Evolutionary conservation across 2,329 filamentous ascomycete genomes (phyloP).

Genomic region (Fusarium armeniacum): DNA sequence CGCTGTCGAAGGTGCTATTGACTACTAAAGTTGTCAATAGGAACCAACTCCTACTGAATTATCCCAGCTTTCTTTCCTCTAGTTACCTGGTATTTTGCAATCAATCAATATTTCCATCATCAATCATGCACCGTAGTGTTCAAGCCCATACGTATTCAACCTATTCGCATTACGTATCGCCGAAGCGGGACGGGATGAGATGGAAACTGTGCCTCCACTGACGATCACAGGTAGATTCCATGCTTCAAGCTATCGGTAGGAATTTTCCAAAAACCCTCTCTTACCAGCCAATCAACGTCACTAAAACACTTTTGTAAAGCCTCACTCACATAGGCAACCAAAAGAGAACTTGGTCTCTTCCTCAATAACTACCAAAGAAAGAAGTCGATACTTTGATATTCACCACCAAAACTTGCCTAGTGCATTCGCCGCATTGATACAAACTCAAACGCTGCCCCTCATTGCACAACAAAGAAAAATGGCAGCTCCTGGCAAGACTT

Average conservation of each 20-base stretch:
- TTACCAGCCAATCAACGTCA: constrained; percentile 29
- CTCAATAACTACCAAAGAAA: constrained; percentile 10
- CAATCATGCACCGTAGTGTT: not conserved
- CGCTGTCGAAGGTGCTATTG: constrained; percentile 8
- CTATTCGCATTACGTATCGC: not conserved
- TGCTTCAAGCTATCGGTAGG: constrained; percentile 32
- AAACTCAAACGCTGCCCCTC: constrained; percentile 21
- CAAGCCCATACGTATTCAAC: not conserved
- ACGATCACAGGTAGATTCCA: constrained; percentile 23
- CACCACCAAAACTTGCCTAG: constrained; percentile 22
- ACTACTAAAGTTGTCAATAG: constrained; percentile 8
- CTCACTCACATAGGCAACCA: constrained; percentile 9
- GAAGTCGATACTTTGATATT: constrained; percentile 18
- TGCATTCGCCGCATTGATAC: constrained; percentile 16
- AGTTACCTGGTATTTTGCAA: not conserved
- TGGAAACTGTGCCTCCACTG: constrained; percentile 29
- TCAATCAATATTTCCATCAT: not conserved
- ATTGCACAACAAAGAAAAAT: constrained; percentile 51
- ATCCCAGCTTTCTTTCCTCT: not conserved
- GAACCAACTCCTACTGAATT: not conserved
- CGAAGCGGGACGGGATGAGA: not conserved
- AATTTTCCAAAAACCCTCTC: constrained; percentile 42
- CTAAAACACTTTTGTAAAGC: constrained; percentile 27
- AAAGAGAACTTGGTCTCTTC: constrained; percentile 6
- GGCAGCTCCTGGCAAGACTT: constrained; percentile 72